phyloP scores from a whole-genome alignment of 768 basidiomycete genomes.

The Tephrocybe sp. region DNA sequence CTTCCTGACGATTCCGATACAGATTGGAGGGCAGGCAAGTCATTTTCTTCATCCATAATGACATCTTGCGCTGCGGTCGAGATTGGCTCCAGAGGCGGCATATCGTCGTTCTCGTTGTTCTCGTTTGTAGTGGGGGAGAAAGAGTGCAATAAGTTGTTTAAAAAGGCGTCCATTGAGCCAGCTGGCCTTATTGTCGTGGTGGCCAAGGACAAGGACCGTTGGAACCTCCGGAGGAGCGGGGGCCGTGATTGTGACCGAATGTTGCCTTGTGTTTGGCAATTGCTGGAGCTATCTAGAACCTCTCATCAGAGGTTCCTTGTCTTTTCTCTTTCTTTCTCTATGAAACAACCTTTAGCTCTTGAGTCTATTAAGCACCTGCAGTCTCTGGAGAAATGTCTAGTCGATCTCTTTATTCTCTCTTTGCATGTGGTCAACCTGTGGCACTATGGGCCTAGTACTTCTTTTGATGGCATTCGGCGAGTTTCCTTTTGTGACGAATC shows the following conservation, averaged over 20 bases:
- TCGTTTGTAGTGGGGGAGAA: background rate
- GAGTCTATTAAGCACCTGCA: too few species aligned
- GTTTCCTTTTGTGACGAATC: too few species aligned
- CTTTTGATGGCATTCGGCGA: too few species aligned
- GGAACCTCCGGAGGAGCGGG: background rate
- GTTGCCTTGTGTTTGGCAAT: background rate
- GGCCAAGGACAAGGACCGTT: background rate
- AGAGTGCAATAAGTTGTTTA: constrained; percentile 10
- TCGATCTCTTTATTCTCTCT: too few species aligned
- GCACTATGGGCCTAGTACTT: too few species aligned
- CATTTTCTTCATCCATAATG: constrained; percentile 16
- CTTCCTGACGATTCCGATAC: constrained; percentile 35
- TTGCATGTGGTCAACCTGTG: too few species aligned
- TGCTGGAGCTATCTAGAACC: background rate
- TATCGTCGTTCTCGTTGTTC: constrained; percentile 2
- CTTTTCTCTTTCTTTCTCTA: too few species aligned
- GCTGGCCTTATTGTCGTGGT: background rate
- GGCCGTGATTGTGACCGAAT: background rate
- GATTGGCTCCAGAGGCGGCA: constrained; percentile 4
- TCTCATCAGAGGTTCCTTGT: background rate
- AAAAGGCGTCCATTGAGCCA: constrained; percentile 6
- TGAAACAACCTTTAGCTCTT: too few species aligned
- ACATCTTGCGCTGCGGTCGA: background rate
- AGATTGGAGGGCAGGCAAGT: constrained; percentile 42
- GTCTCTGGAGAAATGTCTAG: too few species aligned